phyloP scores from a whole-genome alignment of 2,329 filamentous ascomycete species.

The Penicillium psychrosexuale region DNA sequence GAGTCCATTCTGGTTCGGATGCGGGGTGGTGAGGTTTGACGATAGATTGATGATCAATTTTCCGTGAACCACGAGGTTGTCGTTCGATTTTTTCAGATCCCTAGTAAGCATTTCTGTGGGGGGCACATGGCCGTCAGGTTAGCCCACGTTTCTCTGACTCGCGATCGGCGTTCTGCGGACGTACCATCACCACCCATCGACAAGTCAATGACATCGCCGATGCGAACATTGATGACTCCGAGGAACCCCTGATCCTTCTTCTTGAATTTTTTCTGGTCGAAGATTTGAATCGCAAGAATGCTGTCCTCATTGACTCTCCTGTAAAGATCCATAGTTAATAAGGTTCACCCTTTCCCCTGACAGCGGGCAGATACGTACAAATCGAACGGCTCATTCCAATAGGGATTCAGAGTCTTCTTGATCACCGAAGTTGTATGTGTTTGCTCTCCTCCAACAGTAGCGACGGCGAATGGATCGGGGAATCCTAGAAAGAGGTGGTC shows the following conservation, averaged over 20 bases:
- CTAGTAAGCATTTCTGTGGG: conserved; percentile 85
- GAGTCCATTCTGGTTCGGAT: conserved; percentile 50
- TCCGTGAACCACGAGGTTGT: conserved; percentile 95
- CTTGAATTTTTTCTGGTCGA: conserved; percentile 99
- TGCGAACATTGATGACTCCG: conserved; percentile 93
- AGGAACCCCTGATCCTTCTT: conserved; percentile 99
- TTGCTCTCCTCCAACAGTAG: conserved; percentile 95
- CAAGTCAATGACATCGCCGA: conserved; percentile 91
- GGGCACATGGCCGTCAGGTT: conserved; percentile 23
- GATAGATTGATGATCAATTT: conserved; percentile 96
- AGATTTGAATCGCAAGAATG: conserved; percentile 96
- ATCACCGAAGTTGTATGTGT: conserved; percentile 97
- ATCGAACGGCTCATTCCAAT: conserved; percentile 99
- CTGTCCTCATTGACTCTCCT: conserved; percentile 92
- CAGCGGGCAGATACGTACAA: conserved; percentile 61
- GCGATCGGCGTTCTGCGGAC: conserved; percentile 28
- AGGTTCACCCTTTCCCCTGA: background rate
- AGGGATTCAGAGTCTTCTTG: conserved; percentile 97
- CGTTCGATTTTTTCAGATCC: conserved; percentile 95
- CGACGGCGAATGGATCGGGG: conserved; percentile 95
- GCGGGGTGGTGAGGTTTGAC: conserved; percentile 75
- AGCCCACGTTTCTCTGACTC: conserved; percentile 9
- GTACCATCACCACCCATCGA: conserved; percentile 86
- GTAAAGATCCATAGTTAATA: conserved; percentile 19
- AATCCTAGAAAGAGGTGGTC: conserved; percentile 62